Percentiles rank a stretch among this genome's conserved stretches.
These are phyloP conservation scores for Capsella rubella DNA, from an alignment of 441 rosid genomes.

Conservation along the genomic window DNA sequence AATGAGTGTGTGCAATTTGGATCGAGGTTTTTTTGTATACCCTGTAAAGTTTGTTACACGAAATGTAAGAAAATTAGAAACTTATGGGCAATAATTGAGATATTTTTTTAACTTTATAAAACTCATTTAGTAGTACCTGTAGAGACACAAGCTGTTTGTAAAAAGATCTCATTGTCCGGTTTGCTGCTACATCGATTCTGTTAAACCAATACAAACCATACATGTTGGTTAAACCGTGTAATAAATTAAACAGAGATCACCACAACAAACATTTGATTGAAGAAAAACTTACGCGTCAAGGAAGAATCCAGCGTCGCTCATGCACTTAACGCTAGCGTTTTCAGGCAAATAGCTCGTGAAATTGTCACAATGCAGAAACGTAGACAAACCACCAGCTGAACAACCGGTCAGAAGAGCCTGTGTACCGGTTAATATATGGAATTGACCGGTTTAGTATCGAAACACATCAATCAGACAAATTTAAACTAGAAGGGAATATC, in stretches of 20 bases:
- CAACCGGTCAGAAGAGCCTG: conserved; percentile 84
- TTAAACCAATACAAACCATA: conserved; percentile 30
- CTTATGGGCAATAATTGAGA: background rate
- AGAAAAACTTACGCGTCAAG: conserved; percentile 58
- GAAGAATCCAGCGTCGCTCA: conserved; percentile 82
- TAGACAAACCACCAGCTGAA: conserved; percentile 80
- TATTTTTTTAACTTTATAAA: background rate
- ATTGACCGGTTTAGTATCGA: conserved; percentile 9
- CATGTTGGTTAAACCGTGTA: background rate
- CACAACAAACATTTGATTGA: conserved; percentile 5
- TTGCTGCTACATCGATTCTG: conserved; percentile 74
- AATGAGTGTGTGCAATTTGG: conserved; percentile 58
- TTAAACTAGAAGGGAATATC: background rate
- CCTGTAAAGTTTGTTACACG: conserved; percentile 54
- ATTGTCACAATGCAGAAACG: conserved; percentile 69
- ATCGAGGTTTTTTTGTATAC: conserved; percentile 65
- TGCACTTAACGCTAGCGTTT: conserved; percentile 67
- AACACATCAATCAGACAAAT: background rate
- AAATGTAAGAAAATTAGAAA: background rate
- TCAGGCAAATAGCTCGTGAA: conserved; percentile 60
- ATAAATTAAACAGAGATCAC: background rate
- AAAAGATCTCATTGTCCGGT: conserved; percentile 71
- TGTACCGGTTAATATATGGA: background rate
- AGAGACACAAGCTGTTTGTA: conserved; percentile 61
- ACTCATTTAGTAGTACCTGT: conserved; percentile 54